Evolutionary conservation across 345 rosid genomes (phyloP), one percentile per base, ranked within the genome.

Genomic region (Gossypioides kirkii): DNA sequence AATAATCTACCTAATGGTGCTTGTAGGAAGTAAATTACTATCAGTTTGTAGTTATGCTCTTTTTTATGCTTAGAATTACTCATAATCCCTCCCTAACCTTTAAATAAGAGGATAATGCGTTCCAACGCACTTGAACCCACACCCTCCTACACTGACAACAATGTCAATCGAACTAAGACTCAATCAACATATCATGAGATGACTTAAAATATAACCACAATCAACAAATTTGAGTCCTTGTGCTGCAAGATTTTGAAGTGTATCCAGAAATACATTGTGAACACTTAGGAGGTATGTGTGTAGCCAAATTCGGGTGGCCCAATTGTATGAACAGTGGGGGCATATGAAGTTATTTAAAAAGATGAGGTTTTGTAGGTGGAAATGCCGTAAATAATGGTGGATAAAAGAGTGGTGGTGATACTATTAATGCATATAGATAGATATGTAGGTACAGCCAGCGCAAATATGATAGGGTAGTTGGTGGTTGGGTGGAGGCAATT

Each of bases 401-500:
- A 58, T 80, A 76, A 64, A 84, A 80, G 72, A 38, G 80, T 72
- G 77, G 78, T 56, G 79, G 14, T 70, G 75, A 70, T 76, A 32
- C 38, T 32, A 78, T 84, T 73, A 86, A 83, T 86, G 87, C 20
- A 50, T 20, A 18, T 54, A 2, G 59, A 18, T 54, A 2, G 59
- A 20, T 18, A 49, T 80, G 46, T 69, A 75, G 84, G 78, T 81
- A 82, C 32, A 74, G 79, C 82, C 87, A 79, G 73, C 81, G 47
- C 68, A 41, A 42, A 63, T 69, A 20, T 49, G 65, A 67, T 7
- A 8, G 69, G 82, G 81, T 78, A 79, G 89, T 80, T 79, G 84
- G 79, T 4, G 7, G 84, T 79, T 84, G 81, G 84, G 70, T 63
- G 22, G 79, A 49, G 62, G 82, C 86, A 79, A 84, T 86, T 54